Evolutionary conservation across 805 yeast species (phyloP).

Genomic region (Saturnispora besseyi): DNA sequence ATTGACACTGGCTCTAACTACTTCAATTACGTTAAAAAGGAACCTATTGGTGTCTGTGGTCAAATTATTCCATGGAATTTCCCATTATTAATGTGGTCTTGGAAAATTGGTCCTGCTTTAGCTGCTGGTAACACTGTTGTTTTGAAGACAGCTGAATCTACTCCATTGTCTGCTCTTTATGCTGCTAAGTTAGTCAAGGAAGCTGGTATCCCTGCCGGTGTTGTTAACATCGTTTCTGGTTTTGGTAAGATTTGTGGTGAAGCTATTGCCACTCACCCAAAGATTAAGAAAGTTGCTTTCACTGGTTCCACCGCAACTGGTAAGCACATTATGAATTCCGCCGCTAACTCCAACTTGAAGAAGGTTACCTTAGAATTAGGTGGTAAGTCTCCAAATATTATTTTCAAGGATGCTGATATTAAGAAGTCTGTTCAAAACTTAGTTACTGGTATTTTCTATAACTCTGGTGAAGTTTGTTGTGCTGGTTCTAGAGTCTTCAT

Average conservation of each 20-base stretch:
- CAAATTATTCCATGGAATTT: slow-evolving; percentile 97
- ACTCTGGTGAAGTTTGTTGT: slow-evolving; percentile 78
- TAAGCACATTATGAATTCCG: slow-evolving; percentile 57
- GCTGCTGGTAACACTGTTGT: slow-evolving; percentile 88
- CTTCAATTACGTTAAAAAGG: slow-evolving; percentile 73
- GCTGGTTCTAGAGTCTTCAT: slow-evolving; percentile 75
- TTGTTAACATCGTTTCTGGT: slow-evolving; percentile 65
- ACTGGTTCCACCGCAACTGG: slow-evolving; percentile 79
- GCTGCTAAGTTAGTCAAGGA: slow-evolving; percentile 54
- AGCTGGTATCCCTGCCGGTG: slow-evolving; percentile 72
- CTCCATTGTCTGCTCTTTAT: slow-evolving; percentile 71
- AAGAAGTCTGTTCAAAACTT: slow-evolving; percentile 41
- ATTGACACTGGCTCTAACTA: slow-evolving; percentile 68
- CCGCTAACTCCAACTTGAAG: slow-evolving; percentile 57
- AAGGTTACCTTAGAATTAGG: slow-evolving; percentile 77
- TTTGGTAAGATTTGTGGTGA: slow-evolving; percentile 68
- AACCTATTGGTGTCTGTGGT: slow-evolving; percentile 92
- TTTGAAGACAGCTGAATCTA: slow-evolving; percentile 84
- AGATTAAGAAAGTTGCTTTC: slow-evolving; percentile 66
- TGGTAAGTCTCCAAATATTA: slow-evolving; percentile 74
- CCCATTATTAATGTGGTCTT: slow-evolving; percentile 87
- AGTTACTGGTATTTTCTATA: slow-evolving; percentile 62
- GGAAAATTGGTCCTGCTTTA: slow-evolving; percentile 91
- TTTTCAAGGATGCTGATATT: slow-evolving; percentile 60
- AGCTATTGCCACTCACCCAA: slow-evolving; percentile 59